Evolutionary conservation across 306 rosid species (phyloP).

Genomic region (Cucurbita moschata): DNA sequence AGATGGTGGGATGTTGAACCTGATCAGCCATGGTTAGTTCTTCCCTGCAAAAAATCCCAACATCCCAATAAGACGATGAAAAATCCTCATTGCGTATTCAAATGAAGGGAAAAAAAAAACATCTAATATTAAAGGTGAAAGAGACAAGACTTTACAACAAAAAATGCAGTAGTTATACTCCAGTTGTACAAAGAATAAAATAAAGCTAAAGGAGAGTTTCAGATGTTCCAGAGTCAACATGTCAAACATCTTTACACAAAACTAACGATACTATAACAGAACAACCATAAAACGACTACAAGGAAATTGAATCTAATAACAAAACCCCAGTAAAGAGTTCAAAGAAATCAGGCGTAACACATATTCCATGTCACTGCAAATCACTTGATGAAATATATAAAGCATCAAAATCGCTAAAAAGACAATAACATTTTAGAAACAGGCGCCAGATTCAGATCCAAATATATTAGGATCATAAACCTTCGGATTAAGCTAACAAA

Average conservation of each 20-base stretch:
- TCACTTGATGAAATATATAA: neutral
- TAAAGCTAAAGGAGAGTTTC: too few species aligned
- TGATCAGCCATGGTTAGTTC: slow-evolving; percentile 32
- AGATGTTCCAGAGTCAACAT: neutral
- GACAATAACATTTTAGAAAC: neutral
- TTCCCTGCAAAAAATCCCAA: neutral
- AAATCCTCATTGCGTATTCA: neutral
- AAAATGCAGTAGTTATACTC: too few species aligned
- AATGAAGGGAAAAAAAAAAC: neutral
- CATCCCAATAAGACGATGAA: neutral
- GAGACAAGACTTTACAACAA: neutral
- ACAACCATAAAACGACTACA: neutral
- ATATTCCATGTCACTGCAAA: neutral
- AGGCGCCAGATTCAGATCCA: neutral
- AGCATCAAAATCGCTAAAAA: neutral
- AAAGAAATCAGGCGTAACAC: neutral
- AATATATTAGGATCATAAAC: neutral
- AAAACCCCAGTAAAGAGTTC: neutral
- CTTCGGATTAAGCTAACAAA: too few species aligned
- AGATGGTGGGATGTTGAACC: slow-evolving; percentile 28
- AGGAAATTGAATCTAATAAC: neutral
- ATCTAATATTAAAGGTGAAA: neutral
- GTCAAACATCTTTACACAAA: neutral
- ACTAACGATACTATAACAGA: too few species aligned
- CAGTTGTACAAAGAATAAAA: too few species aligned